phyloP scores from a whole-genome alignment of 306 rosid genomes.

The Senna siamea region DNA sequence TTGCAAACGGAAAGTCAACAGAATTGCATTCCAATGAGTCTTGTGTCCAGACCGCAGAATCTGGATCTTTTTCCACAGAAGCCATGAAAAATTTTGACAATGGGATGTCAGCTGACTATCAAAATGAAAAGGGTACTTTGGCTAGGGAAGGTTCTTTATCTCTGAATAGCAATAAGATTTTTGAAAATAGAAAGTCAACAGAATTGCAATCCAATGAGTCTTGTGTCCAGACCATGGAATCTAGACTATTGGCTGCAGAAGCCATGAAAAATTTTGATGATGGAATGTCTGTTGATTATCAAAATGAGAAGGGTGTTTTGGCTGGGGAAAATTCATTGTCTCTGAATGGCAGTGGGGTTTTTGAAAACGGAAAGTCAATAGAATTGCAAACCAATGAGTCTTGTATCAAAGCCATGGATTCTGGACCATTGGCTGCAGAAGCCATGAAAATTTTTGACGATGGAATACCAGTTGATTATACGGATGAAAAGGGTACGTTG shows the following conservation, averaged over 20 bases:
- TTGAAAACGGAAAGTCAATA: constrained; percentile 41
- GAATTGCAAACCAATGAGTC: constrained; percentile 29
- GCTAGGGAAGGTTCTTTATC: constrained; percentile 37
- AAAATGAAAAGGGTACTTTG: constrained; percentile 39
- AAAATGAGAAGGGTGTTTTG: constrained; percentile 38
- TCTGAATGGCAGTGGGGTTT: constrained; percentile 18
- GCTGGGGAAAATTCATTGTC: constrained; percentile 38
- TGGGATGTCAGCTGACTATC: constrained; percentile 24
- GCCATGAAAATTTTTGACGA: constrained; percentile 31
- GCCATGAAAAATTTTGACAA: constrained; percentile 33
- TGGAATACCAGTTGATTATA: constrained; percentile 26
- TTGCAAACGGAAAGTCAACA: constrained; percentile 41
- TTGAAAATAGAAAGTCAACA: constrained; percentile 41
- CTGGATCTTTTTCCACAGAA: no score
- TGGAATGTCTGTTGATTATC: constrained; percentile 20
- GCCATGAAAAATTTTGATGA: constrained; percentile 33
- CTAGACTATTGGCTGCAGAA: constrained; percentile 35
- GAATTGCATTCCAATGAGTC: constrained; percentile 29
- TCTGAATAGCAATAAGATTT: constrained; percentile 20
- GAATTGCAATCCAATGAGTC: constrained; percentile 27
- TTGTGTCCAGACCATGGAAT: constrained; percentile 25
- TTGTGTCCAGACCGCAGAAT: constrained; percentile 23
- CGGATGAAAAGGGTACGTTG: constrained; percentile 38
- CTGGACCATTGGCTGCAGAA: constrained; percentile 36
- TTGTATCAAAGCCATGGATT: constrained; percentile 25